Conservation (phyloP, 108 stramenopile species). For the Ochromonas danica region DNA sequence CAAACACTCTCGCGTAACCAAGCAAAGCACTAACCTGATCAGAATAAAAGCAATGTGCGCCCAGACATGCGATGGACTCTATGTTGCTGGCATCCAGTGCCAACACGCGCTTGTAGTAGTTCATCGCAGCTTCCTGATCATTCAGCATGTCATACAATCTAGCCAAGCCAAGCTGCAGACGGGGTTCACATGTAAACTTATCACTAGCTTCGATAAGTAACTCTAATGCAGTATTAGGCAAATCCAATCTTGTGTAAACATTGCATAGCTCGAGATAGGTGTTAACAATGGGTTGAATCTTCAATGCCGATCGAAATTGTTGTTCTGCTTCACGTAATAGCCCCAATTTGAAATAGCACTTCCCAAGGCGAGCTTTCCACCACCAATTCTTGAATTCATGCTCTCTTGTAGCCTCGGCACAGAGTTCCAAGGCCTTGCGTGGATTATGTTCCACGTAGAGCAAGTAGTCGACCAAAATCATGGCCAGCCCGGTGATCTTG, state of each 20-base stretch:
- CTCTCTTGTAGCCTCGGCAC: slow-evolving; percentile 50
- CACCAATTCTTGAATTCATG: slow-evolving; percentile 61
- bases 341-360: slow-evolving; percentile 62
- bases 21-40: slow-evolving; percentile 42
- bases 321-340: slow-evolving; percentile 62
- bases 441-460: slow-evolving; percentile 60
- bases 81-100: slow-evolving; percentile 55
- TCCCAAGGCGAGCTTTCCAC: slow-evolving; percentile 62
- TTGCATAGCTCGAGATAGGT: slow-evolving; percentile 60
- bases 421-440: slow-evolving; percentile 61
- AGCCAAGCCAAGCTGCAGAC: slow-evolving; percentile 53
- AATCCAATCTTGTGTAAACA: slow-evolving; percentile 61
- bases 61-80: slow-evolving; percentile 62
- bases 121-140: slow-evolving; percentile 42
- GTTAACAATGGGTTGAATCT: slow-evolving; percentile 49
- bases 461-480: slow-evolving; percentile 48
- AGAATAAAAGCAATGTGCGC: slow-evolving; percentile 62
- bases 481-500: slow-evolving; percentile 47
- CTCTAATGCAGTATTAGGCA: slow-evolving; percentile 62
- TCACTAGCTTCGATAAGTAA: slow-evolving; percentile 46
- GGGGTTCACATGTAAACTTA: slow-evolving; percentile 46
- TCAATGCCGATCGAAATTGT: slow-evolving; percentile 54
- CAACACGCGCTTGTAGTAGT: slow-evolving; percentile 53
- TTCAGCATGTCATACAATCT: slow-evolving; percentile 58
- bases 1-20: background rate